A percentile compares a stretch with the other conserved stretches of the same genome.
Conservation (phyloP, 1,284 basidiomycete genomes). For the Volvariella volvacea region DNA sequence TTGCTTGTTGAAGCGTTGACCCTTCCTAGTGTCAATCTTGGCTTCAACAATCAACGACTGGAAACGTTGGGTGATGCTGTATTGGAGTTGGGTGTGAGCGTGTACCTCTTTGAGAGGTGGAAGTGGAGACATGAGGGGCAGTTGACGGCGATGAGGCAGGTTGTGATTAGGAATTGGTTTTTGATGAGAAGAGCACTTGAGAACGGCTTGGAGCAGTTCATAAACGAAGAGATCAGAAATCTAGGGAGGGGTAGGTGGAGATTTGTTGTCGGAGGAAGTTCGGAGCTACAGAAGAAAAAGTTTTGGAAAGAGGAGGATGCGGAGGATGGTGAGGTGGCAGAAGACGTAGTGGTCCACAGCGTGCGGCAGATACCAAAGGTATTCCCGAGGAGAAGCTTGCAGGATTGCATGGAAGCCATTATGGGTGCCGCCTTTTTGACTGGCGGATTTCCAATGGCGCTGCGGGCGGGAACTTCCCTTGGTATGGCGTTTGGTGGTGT, state of each 20-base stretch:
- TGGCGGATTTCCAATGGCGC: slow-evolving; percentile 62
- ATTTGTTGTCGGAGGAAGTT: slow-evolving; percentile 36
- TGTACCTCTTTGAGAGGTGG: slow-evolving; percentile 70
- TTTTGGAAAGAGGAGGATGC: not conserved
- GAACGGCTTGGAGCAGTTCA: slow-evolving; percentile 52
- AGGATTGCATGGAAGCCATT: slow-evolving; percentile 81
- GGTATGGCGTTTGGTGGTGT: slow-evolving; percentile 67
- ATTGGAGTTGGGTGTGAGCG: slow-evolving; percentile 67
- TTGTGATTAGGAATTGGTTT: slow-evolving; percentile 61
- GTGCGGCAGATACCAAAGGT: slow-evolving; percentile 22
- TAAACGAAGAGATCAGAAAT: slow-evolving; percentile 53
- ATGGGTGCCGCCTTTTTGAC: slow-evolving; percentile 68
- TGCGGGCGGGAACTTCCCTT: slow-evolving; percentile 57
- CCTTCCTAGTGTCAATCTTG: slow-evolving; percentile 52
- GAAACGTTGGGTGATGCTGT: slow-evolving; percentile 84
- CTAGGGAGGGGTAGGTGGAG: slow-evolving; percentile 49
- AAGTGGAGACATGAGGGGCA: slow-evolving; percentile 79
- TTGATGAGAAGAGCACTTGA: slow-evolving; percentile 62
- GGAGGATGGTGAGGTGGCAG: not conserved
- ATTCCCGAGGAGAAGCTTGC: slow-evolving; percentile 64
- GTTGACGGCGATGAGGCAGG: slow-evolving; percentile 55
- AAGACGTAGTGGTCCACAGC: not conserved
- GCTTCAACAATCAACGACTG: slow-evolving; percentile 74
- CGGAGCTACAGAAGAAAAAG: slow-evolving; percentile 12
- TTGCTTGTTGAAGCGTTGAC: slow-evolving; percentile 69